Evolutionary conservation across 768 basidiomycete species (phyloP), one percentile per base, ranked within the genome.

Genomic region (Boletus coccyginus): DNA sequence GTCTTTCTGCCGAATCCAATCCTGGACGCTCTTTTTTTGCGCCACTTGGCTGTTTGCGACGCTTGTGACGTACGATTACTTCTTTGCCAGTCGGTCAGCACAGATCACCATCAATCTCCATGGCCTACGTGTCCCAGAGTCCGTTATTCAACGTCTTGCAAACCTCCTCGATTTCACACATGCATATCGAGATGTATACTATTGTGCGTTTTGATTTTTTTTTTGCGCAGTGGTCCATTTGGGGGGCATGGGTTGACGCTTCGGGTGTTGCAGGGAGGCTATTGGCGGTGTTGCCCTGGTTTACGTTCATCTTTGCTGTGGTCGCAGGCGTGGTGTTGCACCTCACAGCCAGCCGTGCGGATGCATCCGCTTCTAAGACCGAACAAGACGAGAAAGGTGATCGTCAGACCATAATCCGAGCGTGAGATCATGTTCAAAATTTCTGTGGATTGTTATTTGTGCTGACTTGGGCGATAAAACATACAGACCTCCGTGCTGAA

Each of bases 261-360:
- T 58, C 45, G 19, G 38, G 29, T 53, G 7, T 59, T 38, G 16
- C 39, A 86, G 84, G 84, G 60, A 71, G 70, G 45, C 69, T 78
- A 27, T 63, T 80, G 19, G 80, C 81, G 1, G 75, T 83, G 55
- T 62, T 84, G 32, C 80, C 81, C 1, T 86, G 84, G 84, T 70
- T 82, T 58, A 63, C 81, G 0, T 57, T 78, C 57, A 60, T 81
- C 7, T 79, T 77, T 56, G 70, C 74, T 17, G 35, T 69, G 46
- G 67, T 71, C 49, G 65, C 79, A 10, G 72, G 76, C 21, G 62
- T 67, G 32, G 66, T 77, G 48, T 60, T 74, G 8, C 73, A 74
- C 52, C 16, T 70, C 3, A 71, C 77, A 16, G 64, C 71, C 19
- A 1, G 56, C n/a, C 59, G 54, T 53, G 54, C 17, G 6, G 40